Evolutionary conservation across 441 rosid species (phyloP).

Genomic region (Rhodomyrtus psidioides): DNA sequence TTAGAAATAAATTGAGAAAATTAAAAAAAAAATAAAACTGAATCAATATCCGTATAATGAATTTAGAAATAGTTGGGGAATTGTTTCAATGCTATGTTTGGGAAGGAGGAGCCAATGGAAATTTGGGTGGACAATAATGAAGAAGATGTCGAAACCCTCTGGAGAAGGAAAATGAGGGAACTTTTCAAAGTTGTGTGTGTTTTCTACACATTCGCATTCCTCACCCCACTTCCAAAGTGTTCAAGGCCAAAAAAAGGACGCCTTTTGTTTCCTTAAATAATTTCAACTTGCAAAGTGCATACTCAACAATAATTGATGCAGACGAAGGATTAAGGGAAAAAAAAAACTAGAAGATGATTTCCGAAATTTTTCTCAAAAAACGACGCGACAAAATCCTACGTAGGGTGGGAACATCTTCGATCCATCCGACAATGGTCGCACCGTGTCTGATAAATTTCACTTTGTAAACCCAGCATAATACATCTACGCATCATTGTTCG

Average conservation of each 20-base stretch:
- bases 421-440: not conserved
- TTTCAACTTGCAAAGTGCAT: not conserved
- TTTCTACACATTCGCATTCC: not conserved
- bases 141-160: not conserved
- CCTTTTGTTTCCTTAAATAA: not conserved
- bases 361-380: not conserved
- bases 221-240: not conserved
- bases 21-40: rapidly evolving
- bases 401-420: not conserved
- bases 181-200: not conserved
- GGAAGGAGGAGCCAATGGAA: not conserved
- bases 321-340: not conserved
- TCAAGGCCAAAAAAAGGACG: not conserved
- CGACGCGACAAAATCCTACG: rapidly evolving
- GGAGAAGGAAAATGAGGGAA: not conserved
- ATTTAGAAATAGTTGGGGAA: not conserved
- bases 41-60: too few species aligned
- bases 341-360: not conserved
- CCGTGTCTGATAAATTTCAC: not conserved
- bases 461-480: not conserved
- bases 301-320: not conserved
- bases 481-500: not conserved
- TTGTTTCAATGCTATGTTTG: not conserved
- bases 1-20: not conserved
- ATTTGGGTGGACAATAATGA: not conserved